Percentiles rank a stretch among this genome's conserved stretches.
Conservation (phyloP, 1,284 basidiomycete species). For the Papiliotrema laurentii region DNA sequence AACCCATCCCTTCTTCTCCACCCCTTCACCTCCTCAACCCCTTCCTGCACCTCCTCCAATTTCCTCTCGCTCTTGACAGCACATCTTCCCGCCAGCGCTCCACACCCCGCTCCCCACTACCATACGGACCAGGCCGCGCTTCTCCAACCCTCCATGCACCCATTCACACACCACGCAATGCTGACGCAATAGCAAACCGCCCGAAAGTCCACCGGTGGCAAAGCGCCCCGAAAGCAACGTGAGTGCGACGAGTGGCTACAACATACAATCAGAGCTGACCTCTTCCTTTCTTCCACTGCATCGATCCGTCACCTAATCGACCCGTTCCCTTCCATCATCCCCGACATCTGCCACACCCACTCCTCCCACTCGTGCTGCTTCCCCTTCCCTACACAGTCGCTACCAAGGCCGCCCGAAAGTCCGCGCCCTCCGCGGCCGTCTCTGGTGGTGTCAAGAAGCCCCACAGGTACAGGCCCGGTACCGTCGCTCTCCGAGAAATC, state of each 20-base stretch:
- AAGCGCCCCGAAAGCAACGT: conserved; percentile 56
- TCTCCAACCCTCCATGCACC: background rate
- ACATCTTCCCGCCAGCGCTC: background rate
- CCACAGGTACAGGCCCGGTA: conserved; percentile 57
- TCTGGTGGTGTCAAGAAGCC: conserved; percentile 61
- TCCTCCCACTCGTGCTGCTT: conserved; percentile 3
- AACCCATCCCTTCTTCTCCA: background rate
- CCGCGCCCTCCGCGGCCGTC: conserved; percentile 45
- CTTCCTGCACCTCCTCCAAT: background rate
- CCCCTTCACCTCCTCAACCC: background rate
- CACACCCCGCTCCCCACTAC: background rate
- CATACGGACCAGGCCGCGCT: no score
- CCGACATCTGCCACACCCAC: background rate
- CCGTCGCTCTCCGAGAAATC: conserved; percentile 56
- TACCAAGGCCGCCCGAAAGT: conserved; percentile 53
- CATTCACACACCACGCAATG: background rate
- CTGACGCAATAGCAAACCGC: conserved; percentile 55
- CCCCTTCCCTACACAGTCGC: conserved; percentile 31
- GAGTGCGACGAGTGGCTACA: conserved; percentile 14
- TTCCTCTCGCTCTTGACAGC: background rate
- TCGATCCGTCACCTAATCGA: background rate
- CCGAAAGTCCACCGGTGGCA: conserved; percentile 60
- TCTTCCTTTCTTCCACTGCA: background rate
- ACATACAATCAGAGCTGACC: background rate
- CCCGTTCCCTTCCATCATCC: conserved; percentile 4